Evolutionary conservation across 2,329 filamentous ascomycete species (phyloP).

Genomic region (Hypoxylon sp.): DNA sequence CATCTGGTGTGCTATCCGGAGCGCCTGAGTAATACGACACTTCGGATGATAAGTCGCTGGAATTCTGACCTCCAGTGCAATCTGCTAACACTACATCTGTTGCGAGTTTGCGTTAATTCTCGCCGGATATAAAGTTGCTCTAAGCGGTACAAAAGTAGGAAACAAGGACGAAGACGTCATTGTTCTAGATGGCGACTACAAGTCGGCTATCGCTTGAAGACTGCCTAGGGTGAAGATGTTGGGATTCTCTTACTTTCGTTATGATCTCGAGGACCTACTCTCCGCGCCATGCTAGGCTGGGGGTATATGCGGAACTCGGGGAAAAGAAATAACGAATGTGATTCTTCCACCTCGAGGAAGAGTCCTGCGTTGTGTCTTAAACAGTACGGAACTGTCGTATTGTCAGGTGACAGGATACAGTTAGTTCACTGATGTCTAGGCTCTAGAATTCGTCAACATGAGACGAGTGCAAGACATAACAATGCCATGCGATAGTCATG

Average conservation of each 20-base stretch:
- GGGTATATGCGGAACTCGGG: constrained; percentile 23
- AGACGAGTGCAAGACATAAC: not conserved
- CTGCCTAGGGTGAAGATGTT: constrained; percentile 1
- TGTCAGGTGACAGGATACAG: constrained; percentile 2
- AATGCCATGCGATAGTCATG: constrained; percentile 15
- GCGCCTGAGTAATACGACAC: constrained; percentile 52
- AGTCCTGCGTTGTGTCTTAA: constrained; percentile 9
- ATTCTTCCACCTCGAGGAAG: constrained; percentile 7
- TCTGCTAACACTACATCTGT: constrained; percentile 55
- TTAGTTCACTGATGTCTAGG: constrained; percentile 15
- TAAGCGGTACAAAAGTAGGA: not conserved
- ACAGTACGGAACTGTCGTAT: constrained; percentile 2
- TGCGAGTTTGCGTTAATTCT: constrained; percentile 25
- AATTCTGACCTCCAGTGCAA: constrained; percentile 46
- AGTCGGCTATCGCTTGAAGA: not conserved
- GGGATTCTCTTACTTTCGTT: constrained; percentile 39
- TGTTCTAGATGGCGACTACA: not conserved
- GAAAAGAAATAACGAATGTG: constrained; percentile 28
- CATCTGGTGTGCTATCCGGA: constrained; percentile 45
- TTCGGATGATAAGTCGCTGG: constrained; percentile 51
- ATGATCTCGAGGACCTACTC: constrained; percentile 6
- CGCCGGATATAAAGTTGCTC: not conserved
- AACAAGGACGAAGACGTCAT: not conserved
- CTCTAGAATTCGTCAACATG: constrained; percentile 16
- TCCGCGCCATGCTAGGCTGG: constrained; percentile 17